A percentile compares a stretch with the other conserved stretches of the same genome.
These are phyloP conservation scores for Termitomyces bulborhizus DNA, from an alignment of 768 basidiomycete species.

Conservation along the genomic window DNA sequence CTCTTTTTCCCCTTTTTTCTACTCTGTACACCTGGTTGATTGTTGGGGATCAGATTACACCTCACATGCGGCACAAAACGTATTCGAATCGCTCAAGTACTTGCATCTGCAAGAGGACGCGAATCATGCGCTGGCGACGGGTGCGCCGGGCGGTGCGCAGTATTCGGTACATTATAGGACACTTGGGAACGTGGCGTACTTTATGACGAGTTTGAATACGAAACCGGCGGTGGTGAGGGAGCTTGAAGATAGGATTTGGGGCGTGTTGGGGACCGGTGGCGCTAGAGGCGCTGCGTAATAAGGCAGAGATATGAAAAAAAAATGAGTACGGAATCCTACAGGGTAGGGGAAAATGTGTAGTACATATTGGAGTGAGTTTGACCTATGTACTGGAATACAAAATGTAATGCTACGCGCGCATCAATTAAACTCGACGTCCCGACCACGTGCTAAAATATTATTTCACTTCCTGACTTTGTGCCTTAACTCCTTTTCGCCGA, in stretches of 20 bases:
- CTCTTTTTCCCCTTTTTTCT: background rate
- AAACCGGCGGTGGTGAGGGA: slow-evolving; percentile 42
- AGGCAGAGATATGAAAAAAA: too few species aligned
- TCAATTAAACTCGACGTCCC: too few species aligned
- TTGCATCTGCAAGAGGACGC: slow-evolving; percentile 14
- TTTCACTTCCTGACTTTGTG: too few species aligned
- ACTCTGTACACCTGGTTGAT: background rate
- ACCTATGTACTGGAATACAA: too few species aligned
- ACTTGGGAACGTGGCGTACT: slow-evolving; percentile 87
- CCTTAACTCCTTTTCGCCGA: too few species aligned
- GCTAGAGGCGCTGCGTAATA: background rate
- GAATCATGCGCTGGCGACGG: slow-evolving; percentile 18
- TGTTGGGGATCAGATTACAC: slow-evolving; percentile 36
- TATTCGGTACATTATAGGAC: slow-evolving; percentile 83
- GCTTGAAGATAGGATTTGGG: slow-evolving; percentile 60
- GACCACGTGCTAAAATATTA: too few species aligned
- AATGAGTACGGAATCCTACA: too few species aligned
- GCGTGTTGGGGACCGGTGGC: slow-evolving; percentile 13
- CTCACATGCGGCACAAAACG: slow-evolving; percentile 57
- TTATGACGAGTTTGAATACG: slow-evolving; percentile 87
- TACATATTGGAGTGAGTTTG: too few species aligned
- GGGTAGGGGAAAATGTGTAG: too few species aligned
- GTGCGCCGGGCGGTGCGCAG: slow-evolving; percentile 46
- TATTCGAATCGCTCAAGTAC: slow-evolving; percentile 47
- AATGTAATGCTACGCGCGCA: too few species aligned